A percentile compares a stretch with the other conserved stretches of the same genome.
Evolutionary conservation across 345 rosid species (phyloP).

Genomic region (Balakata baccata): DNA sequence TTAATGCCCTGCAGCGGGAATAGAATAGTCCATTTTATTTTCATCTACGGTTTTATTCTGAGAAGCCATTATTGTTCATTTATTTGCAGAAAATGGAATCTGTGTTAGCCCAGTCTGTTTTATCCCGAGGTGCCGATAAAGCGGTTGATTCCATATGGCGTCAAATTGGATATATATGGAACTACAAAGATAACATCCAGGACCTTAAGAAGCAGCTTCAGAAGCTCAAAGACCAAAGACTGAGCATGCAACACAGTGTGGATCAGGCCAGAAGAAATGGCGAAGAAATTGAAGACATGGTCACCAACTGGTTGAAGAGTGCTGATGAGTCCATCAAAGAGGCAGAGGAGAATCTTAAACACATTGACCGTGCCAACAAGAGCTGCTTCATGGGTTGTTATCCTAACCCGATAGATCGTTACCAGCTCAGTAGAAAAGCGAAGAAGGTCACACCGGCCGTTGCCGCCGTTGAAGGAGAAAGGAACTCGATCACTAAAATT

Average conservation of each 20-base stretch:
- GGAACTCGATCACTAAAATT: neutral
- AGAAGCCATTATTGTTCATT: no score
- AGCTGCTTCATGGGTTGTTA: neutral
- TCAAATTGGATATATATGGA: neutral
- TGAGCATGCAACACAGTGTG: neutral
- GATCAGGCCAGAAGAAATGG: constrained; percentile 1
- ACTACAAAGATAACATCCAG: constrained; percentile 13
- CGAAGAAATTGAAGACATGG: constrained; percentile 6
- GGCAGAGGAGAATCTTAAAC: neutral
- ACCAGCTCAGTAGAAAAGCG: constrained; percentile 6
- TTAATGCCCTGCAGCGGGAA: no score
- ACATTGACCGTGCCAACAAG: neutral
- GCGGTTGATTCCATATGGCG: neutral
- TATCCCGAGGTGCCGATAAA: no score
- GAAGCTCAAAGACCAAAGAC: constrained; percentile 2
- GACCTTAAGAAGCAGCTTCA: constrained; percentile 11
- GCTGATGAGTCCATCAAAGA: neutral
- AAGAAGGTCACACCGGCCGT: neutral
- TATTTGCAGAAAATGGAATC: no score
- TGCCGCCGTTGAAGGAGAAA: neutral
- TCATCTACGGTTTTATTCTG: no score
- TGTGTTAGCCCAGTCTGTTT: no score
- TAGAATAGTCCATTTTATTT: no score
- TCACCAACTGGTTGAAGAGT: constrained; percentile 3
- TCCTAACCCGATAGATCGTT: constrained; percentile 5